These are phyloP conservation scores for Melampsora occidentalis DNA, from an alignment of 1,284 basidiomycete species.

Conservation along the genomic window DNA sequence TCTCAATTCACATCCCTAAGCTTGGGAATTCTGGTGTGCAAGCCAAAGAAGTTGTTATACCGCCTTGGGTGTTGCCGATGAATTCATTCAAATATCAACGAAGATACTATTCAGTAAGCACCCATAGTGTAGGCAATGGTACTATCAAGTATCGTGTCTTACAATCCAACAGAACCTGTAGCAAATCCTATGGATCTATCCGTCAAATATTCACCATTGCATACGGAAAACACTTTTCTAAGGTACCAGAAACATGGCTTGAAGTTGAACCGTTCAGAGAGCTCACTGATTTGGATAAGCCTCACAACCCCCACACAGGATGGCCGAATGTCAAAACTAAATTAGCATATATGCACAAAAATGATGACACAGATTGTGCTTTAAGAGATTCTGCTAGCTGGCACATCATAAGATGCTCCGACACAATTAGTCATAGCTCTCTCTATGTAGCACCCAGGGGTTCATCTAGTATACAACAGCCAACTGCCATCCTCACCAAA, in stretches of 20 bases:
- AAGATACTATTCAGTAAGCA: not conserved
- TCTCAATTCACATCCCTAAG: constrained; percentile 9
- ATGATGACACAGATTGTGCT: too few species aligned
- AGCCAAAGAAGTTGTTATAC: constrained; percentile 5
- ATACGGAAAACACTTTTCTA: not conserved
- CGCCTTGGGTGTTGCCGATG: not conserved
- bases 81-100: not conserved
- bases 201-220: constrained; percentile 2
- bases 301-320: not conserved
- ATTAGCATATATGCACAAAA: too few species aligned
- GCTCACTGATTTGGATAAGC: not conserved
- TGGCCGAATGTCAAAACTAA: too few species aligned
- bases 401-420: too few species aligned
- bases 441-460: too few species aligned
- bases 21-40: not conserved
- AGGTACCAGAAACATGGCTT: not conserved
- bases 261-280: not conserved
- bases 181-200: not conserved
- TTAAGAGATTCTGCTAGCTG: too few species aligned
- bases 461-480: too few species aligned
- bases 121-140: not conserved
- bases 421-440: too few species aligned
- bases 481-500: too few species aligned
- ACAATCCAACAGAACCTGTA: not conserved
- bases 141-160: not conserved